phyloP scores from a whole-genome alignment of 495 filamentous ascomycete species.

The Astrothelium subdiscretum region DNA sequence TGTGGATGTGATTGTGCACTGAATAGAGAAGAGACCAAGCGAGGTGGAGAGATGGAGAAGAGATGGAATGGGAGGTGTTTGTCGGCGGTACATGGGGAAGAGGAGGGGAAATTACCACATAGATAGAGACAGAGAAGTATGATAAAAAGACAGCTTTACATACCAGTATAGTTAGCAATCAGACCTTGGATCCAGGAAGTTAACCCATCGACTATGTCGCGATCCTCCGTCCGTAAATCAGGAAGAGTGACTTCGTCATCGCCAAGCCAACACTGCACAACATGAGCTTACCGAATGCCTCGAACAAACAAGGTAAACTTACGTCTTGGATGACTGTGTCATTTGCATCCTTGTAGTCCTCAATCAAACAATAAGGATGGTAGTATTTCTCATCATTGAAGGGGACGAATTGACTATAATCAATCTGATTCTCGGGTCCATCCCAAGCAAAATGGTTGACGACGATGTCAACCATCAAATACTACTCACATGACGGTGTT shows the following conservation, averaged over 20 bases:
- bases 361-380: slow-evolving; percentile 52
- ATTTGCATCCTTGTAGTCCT: slow-evolving; percentile 42
- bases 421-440: slow-evolving; percentile 29
- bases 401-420: slow-evolving; percentile 50
- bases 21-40: too few species aligned
- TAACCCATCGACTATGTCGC: slow-evolving; percentile 45
- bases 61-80: not conserved
- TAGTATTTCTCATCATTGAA: slow-evolving; percentile 56
- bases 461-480: slow-evolving; percentile 69
- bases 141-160: not conserved
- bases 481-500: slow-evolving; percentile 21
- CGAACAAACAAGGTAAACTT: not conserved
- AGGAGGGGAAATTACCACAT: not conserved
- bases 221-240: slow-evolving; percentile 53
- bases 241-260: slow-evolving; percentile 48
- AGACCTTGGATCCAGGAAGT: slow-evolving; percentile 53
- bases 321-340: slow-evolving; percentile 10
- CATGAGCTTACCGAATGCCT: not conserved
- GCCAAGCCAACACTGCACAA: slow-evolving; percentile 49
- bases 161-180: slow-evolving; percentile 51
- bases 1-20: too few species aligned
- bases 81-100: not conserved
- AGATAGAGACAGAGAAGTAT: not conserved
- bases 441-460: slow-evolving; percentile 58
- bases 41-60: too few species aligned